These are phyloP conservation scores for Leucocoprinus leucothites DNA, from an alignment of 768 basidiomycete species.

Conservation along the genomic window DNA sequence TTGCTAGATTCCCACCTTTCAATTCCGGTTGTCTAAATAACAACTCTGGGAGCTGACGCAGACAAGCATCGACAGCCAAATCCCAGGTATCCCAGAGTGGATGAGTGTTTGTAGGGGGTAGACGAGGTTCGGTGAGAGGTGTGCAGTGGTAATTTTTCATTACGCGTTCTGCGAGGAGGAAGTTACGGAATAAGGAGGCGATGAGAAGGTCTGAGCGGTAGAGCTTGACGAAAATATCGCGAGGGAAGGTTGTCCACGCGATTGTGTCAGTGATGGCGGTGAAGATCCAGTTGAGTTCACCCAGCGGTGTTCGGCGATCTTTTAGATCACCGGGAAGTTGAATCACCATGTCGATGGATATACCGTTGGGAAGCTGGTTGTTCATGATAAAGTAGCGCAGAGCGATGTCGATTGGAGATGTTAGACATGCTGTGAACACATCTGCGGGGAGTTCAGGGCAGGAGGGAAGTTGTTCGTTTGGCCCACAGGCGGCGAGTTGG, in stretches of 20 bases:
- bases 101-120: conserved; percentile 96
- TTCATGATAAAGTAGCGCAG: conserved; percentile 92
- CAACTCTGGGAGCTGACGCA: conserved; percentile 89
- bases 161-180: conserved; percentile 93
- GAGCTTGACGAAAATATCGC: conserved; percentile 88
- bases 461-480: conserved; percentile 89
- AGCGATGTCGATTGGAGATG: conserved; percentile 97
- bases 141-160: conserved; percentile 99
- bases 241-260: conserved; percentile 96
- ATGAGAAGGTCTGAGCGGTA: conserved; percentile 96
- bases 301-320: conserved; percentile 92
- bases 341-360: conserved; percentile 87
- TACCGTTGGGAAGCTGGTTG: conserved; percentile 76
- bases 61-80: conserved; percentile 89
- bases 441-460: conserved; percentile 97
- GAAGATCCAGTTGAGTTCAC: conserved; percentile 99
- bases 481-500: conserved; percentile 91
- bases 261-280: conserved; percentile 99
- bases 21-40: conserved; percentile 28
- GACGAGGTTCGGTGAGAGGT: conserved; percentile 86
- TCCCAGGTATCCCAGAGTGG: conserved; percentile 98
- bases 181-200: conserved; percentile 95
- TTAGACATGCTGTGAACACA: conserved; percentile 95
- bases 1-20: conserved; percentile 16
- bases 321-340: conserved; percentile 96